phyloP scores from a whole-genome alignment of 257 asterid genomes.

The Solanum ossicruentum region DNA sequence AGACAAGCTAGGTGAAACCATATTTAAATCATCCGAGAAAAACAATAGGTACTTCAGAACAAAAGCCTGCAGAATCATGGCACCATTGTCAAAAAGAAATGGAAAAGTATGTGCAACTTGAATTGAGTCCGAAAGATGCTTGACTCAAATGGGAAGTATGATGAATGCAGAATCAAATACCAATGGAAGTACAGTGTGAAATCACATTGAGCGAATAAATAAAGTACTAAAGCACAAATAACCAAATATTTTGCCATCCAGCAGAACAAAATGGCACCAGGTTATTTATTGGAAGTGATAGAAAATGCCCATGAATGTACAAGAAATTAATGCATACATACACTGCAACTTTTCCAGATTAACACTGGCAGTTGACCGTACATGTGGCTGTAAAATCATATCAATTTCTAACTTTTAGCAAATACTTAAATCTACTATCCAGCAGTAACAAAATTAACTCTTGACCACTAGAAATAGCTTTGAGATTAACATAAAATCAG shows the following conservation, averaged over 20 bases:
- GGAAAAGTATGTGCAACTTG: background rate
- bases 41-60: conserved; percentile 83
- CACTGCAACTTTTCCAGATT: background rate
- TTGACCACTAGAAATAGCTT: background rate
- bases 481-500: background rate
- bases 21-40: conserved; percentile 35
- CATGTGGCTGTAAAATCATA: background rate
- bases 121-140: background rate
- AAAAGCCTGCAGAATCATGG: conserved; percentile 70
- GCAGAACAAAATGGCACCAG: background rate
- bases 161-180: background rate
- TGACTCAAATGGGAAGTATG: background rate
- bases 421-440: background rate
- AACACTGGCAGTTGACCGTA: background rate
- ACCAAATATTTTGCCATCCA: background rate
- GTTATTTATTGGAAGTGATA: background rate
- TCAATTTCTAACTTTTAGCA: background rate
- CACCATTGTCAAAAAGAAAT: conserved; percentile 7
- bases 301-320: background rate
- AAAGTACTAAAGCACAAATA: background rate
- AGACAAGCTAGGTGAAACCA: conserved; percentile 17
- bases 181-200: background rate
- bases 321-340: background rate
- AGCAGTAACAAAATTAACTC: background rate
- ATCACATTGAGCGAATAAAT: background rate